Evolutionary conservation across 345 rosid genomes (phyloP).

Genomic region (Ceriops tagal): DNA sequence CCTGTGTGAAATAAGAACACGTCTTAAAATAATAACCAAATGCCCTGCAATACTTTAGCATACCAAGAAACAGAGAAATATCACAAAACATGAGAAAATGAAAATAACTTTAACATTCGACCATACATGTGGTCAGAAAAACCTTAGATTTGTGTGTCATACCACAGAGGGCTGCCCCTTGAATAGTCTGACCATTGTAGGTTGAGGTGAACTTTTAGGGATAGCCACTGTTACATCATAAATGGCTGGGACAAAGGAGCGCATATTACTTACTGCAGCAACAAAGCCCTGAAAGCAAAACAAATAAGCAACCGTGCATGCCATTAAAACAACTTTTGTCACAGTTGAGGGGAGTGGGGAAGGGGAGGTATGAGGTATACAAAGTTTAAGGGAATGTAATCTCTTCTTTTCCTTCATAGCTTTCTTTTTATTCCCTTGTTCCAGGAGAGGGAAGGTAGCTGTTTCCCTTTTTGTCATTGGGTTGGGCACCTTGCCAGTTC

Average conservation of each 20-base stretch:
- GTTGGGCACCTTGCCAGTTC: no score
- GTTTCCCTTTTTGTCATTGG: no score
- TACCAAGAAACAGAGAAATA: not conserved
- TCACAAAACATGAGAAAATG: not conserved
- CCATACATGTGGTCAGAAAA: not conserved
- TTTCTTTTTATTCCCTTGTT: no score
- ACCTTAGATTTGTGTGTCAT: slow-evolving; percentile 11
- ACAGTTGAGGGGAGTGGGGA: not conserved
- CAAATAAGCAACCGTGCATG: not conserved
- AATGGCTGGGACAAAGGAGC: slow-evolving; percentile 90
- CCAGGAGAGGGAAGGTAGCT: no score
- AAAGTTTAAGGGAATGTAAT: no score
- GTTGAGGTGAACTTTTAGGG: slow-evolving; percentile 72
- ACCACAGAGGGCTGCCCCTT: slow-evolving; percentile 94
- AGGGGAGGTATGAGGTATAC: not conserved
- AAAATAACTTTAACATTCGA: slow-evolving; percentile 5
- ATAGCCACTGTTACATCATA: slow-evolving; percentile 87
- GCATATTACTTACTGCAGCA: slow-evolving; percentile 90
- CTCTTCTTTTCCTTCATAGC: no score
- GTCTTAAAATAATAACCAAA: no score
- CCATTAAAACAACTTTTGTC: no score
- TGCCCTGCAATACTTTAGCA: no score
- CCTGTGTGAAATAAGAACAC: no score
- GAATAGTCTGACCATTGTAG: slow-evolving; percentile 81
- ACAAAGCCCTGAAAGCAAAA: slow-evolving; percentile 74